Evolutionary conservation across 192 early-diverging fungal genomes (phyloP), one percentile per base, ranked within the genome.

Genomic region (Rhizoclosmatium sp.): DNA sequence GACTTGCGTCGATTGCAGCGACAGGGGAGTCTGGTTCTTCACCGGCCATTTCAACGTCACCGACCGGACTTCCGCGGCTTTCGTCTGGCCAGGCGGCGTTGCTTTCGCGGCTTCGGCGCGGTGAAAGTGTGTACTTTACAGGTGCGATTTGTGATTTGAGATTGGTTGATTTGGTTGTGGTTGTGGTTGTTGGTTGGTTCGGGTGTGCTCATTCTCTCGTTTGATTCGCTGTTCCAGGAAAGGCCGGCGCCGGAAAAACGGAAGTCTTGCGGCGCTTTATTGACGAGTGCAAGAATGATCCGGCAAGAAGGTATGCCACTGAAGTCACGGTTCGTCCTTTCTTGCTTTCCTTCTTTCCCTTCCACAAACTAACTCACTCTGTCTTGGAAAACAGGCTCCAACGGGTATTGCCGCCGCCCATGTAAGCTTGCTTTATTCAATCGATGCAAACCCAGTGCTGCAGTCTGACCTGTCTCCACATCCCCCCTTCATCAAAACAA

Each of bases 241-340:
- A 84, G 45, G 87, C 87, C 4, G 87, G 87, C 46, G 81, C 85
- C 1, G 87, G 87, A 3, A 88, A 88, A 67, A 86, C 83, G 0
- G 76, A 78, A 59, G 82, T 86, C 12, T 69, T 88, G 39, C 10
- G 62, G 3, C 31, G 81, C 41, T 87, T 86, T 65, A 67, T 88
- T 44, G 45, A 64, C 4, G 3, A 48, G 51, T 59, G 65, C 16
- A 44, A 58, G 48, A 12, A 10, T 46, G 21, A 65, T 40, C 45
- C 19, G 9, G 16, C 40, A 31, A 65, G 9, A 4, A 74, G 71
- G 14, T 74, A 65, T 46, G 61, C 44, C 12, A 77, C 83, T 47
- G 76, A 62, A 31, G 85, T 88, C 3, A 83, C 82, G 74, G 85
- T 86, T 73, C 21, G 79, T 49, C 78, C 16, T 41, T 23, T 41